Conservation (phyloP, 2,329 filamentous ascomycete genomes). For the Pseudocercospora pini-densiflorae region DNA sequence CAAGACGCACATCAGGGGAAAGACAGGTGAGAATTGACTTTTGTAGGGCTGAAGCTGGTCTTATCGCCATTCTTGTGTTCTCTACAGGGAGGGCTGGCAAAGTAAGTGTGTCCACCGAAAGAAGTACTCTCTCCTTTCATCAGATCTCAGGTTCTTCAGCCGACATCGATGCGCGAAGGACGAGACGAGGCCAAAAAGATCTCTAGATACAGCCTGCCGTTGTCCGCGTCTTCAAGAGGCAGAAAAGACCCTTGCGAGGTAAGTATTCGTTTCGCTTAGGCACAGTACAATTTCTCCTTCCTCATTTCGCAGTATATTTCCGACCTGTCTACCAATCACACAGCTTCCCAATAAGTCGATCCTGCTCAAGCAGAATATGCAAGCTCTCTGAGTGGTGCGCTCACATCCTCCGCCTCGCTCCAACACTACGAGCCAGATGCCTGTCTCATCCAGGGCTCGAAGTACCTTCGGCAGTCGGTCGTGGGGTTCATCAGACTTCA, state of each 20-base stretch:
- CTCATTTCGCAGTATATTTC: no score
- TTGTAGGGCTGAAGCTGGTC: not conserved
- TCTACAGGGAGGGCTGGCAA: not conserved
- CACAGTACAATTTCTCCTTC: not conserved
- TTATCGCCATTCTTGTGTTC: conserved; percentile 1
- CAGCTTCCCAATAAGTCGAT: no score
- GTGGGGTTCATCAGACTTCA: no score
- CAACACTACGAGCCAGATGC: not conserved
- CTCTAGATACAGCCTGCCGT: no score
- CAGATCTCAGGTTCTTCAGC: no score
- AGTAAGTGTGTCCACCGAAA: not conserved
- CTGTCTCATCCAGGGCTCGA: not conserved
- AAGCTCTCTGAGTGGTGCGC: not conserved
- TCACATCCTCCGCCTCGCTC: not conserved
- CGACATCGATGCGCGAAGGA: no score
- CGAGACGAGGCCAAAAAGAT: no score
- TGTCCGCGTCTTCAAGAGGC: no score
- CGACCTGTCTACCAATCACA: no score
- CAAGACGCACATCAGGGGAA: conserved; percentile 1
- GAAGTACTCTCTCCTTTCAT: no score
- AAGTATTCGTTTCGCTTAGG: not conserved
- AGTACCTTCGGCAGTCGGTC: not conserved
- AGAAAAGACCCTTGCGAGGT: no score
- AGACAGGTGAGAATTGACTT: not conserved
- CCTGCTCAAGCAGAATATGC: no score